Conservation (phyloP, 192 early-diverging fungal species). For the Backusella westeae region DNA sequence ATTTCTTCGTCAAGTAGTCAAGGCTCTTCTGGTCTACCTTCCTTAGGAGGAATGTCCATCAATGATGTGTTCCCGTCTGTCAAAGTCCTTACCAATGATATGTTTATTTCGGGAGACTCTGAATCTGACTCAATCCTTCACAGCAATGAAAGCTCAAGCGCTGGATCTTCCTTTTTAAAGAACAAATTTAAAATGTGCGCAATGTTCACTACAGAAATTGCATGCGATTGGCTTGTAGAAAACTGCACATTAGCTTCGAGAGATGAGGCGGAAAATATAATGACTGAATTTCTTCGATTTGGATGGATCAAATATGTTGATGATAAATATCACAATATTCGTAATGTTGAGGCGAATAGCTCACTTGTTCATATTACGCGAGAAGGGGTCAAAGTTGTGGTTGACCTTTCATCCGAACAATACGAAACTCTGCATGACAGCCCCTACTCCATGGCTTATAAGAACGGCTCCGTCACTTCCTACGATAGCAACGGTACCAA, state of each 20-base stretch:
- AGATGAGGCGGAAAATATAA: slow-evolving; percentile 46
- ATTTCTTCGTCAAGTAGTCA: not conserved
- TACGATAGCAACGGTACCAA: not conserved
- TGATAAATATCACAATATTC: not conserved
- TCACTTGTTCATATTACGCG: slow-evolving; percentile 7
- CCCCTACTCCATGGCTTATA: not conserved
- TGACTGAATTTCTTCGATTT: slow-evolving; percentile 40
- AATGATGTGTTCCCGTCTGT: not conserved
- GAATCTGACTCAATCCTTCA: not conserved
- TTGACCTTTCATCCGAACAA: slow-evolving; percentile 5
- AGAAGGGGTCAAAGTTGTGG: not conserved
- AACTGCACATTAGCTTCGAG: slow-evolving; percentile 44
- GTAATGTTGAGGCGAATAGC: not conserved
- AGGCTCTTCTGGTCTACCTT: not conserved
- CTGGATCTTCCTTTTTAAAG: not conserved
- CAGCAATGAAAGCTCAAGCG: not conserved
- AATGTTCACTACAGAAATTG: slow-evolving; percentile 6
- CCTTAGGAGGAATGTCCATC: not conserved
- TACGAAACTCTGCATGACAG: not conserved
- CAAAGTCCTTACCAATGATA: not conserved
- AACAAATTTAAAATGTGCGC: slow-evolving; percentile 10
- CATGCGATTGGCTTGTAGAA: slow-evolving; percentile 48
- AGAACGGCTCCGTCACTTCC: too few species aligned
- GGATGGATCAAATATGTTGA: slow-evolving; percentile 40
- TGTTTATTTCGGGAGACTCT: not conserved